Evolutionary conservation across 345 rosid species (phyloP), one percentile per base, ranked within the genome.

Genomic region (Eucalyptus curtisii): DNA sequence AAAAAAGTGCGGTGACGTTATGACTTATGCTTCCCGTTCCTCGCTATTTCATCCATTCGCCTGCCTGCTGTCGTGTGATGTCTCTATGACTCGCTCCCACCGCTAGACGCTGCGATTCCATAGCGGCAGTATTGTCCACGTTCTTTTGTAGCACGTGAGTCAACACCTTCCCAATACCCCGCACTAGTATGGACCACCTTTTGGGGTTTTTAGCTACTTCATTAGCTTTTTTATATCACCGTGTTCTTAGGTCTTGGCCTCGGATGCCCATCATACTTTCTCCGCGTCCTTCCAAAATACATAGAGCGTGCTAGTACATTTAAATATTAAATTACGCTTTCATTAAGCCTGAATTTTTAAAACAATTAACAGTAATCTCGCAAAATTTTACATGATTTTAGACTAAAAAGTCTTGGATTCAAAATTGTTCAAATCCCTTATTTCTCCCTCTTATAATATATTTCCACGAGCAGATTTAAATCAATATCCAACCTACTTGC

Each of bases 321-420:
- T 55, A 24, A 9, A 55, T 55, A 22, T 24, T 55, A 20, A 55
- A 9, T 9, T 17, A 22, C 0, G 1, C 15, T 10, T 59, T 59
- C 61, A 55, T 55, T 55, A 8, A 22, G 27, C 61, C 5, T 55
- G 3, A 55, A 10, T 55, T 22, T 20, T 55, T 22, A 8, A 12
- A 55, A 55, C 2, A 24, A 24, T 9, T 20, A 55, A 2, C 9
- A 8, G 13, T 55, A 3, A 52, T 19, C 24, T 52, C 0, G 4
- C 0, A 52, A 52, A 52, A 0, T 19, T 19, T 52, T 52, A 52
- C 24, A 55, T 24, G 5, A 10, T 20, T 55, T 22, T 8, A 22
- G 1, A 55, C 2, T 55, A 22, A 3, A 22, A 55, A 55, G 12
- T 55, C 6, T 55, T 55, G 30, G 12, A 22, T 55, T 55, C 61